phyloP scores from a whole-genome alignment of 805 yeast genomes.

The Hanseniaspora osmophila region DNA sequence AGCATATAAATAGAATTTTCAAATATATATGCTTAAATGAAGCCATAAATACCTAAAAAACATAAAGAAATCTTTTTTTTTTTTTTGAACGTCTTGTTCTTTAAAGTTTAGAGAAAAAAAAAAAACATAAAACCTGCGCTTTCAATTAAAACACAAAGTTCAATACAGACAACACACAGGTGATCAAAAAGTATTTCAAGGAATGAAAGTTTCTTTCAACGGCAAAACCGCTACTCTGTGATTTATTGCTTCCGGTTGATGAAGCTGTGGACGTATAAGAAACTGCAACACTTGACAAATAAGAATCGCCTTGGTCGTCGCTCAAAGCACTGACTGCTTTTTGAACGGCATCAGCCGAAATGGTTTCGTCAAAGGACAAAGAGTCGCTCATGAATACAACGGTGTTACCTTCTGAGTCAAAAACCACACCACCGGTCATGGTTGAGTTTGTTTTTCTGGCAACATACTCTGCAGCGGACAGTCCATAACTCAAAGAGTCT shows the following conservation, averaged over 20 bases:
- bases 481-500: constrained; percentile 45
- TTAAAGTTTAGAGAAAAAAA: not conserved
- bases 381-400: constrained; percentile 45
- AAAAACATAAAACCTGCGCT: not conserved
- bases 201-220: not conserved
- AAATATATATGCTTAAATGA: too few species aligned
- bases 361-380: constrained; percentile 33
- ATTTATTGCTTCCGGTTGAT: constrained; percentile 3
- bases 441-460: constrained; percentile 34
- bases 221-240: not conserved
- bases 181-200: not conserved
- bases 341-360: constrained; percentile 31
- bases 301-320: not conserved
- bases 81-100: too few species aligned
- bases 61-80: too few species aligned
- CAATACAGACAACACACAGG: not conserved
- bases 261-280: constrained; percentile 5
- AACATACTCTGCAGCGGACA: constrained; percentile 42
- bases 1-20: too few species aligned
- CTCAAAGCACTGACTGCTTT: constrained; percentile 1
- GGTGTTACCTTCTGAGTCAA: constrained; percentile 46
- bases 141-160: not conserved
- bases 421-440: constrained; percentile 62
- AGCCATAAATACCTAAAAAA: too few species aligned
- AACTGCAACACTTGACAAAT: constrained; percentile 1